A percentile compares a stretch with the other conserved stretches of the same genome.
phyloP scores from a whole-genome alignment of 1,139 yeast genomes.

The Scheffersomyces titani region DNA sequence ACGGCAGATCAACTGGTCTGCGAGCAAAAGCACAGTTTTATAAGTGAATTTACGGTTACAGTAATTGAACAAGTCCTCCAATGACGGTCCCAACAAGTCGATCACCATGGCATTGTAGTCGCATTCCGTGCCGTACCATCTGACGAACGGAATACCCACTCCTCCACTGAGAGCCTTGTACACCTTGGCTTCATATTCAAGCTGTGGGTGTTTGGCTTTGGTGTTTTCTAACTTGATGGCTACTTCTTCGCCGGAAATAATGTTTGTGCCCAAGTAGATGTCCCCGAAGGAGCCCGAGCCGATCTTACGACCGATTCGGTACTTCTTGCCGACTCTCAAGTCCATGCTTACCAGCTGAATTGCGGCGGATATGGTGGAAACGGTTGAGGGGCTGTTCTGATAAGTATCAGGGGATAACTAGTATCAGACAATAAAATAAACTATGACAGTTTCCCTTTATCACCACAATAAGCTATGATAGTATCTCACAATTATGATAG shows the following conservation, averaged over 20 bases:
- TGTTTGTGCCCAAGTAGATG: conserved; percentile 88
- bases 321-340: conserved; percentile 92
- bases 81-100: conserved; percentile 91
- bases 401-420: neutral
- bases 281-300: conserved; percentile 99
- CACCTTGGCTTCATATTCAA: conserved; percentile 94
- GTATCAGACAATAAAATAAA: neutral
- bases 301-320: conserved; percentile 91
- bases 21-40: conserved; percentile 88
- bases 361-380: neutral
- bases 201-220: conserved; percentile 92
- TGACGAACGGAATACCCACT: conserved; percentile 93
- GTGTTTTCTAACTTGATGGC: conserved; percentile 93
- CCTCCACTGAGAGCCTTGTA: conserved; percentile 95
- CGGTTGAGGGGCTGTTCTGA: neutral
- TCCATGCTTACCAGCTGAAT: conserved; percentile 41
- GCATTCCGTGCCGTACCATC: conserved; percentile 97
- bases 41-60: conserved; percentile 92
- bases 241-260: conserved; percentile 95
- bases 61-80: conserved; percentile 93
- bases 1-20: conserved; percentile 93
- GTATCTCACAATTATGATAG: neutral
- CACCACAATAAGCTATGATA: neutral
- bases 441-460: neutral
- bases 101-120: conserved; percentile 97